Evolutionary conservation across 179 eudicot genomes (phyloP), one percentile per base, ranked within the genome.

Genomic region (Monotropa hypopitys): DNA sequence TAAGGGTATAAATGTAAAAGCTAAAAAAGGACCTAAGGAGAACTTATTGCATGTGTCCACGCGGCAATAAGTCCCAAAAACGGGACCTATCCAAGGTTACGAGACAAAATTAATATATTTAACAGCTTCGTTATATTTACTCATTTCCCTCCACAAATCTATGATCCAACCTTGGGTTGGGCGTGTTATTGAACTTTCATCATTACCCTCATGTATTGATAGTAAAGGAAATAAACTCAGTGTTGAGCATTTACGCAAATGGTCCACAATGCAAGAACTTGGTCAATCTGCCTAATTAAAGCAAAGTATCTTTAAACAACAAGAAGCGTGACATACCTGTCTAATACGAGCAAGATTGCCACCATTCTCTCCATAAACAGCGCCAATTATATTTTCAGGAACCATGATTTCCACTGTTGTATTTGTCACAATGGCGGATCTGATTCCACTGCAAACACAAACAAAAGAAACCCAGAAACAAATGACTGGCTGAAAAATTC

Each of bases 291-390:
- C 18, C 13, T 61, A 61, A 28, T 61, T 32, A 30, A 61, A 61
- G 38, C 67, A 61, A 30, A 70, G 30, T 49, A 15, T 13, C 7
- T 53, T n/a, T 3, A 18, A 9, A 71, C 28, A 15, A 28, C 40
- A 35, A 67, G 54, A 50, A 47, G 40, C 35, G 40, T 15, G 59
- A 12, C n/a, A 51, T 87, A 92, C 98, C 97, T 92, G 89, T 87
- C 88, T 84, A 61, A 94, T 80, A 73, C 90, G 90, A 81, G 83
- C 76, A 79, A 94, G 84, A 84, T 90, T 92, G 82, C 84, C 84
- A 50, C 90, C 92, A 81, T 90, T 89, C 80, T 91, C 92, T 18
- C 97, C 94, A 76, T 85, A 87, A 35, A 94, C 85, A 43, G 87
- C 86, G 82, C 82, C 82, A 65, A 94, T 73, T 26, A 85, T 80